Evolutionary conservation across 2,329 filamentous ascomycete species (phyloP), one percentile per base, ranked within the genome.

Genomic region (Apiospora sp.): DNA sequence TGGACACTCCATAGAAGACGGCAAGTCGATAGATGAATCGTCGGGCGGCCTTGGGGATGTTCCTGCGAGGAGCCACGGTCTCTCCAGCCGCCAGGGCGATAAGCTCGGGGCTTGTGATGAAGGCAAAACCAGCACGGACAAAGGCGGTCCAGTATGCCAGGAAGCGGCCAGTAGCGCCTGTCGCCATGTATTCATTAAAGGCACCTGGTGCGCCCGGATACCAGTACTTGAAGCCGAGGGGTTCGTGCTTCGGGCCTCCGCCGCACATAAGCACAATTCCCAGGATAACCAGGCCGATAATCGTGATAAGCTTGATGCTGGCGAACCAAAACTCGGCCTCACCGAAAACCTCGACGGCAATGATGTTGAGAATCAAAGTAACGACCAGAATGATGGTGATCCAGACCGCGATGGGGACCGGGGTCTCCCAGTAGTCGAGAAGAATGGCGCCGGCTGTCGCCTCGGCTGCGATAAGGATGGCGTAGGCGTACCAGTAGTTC

Each of bases 61-160:
- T 92, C 77, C 87, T 86, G 70, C 90, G 87, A 1, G 91, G 92
- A 30, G 91, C 88, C 37, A 89, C 83, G 1, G 90, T 89, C 83
- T 93, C 91, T 64, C 89, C 91, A 6, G 90, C 91, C 1, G 91
- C 90, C 72, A 92, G 87, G 51, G 88, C 88, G 72, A 88, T 86
- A 58, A 92, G 85, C 78, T 94, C 92, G 22, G 90, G 88, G 1
- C 88, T 89, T 7, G 88, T 89, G 78, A 89, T 87, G 80, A 91
- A 92, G 44, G 88, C 87, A 78, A 91, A 92, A 0, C 88, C 89
- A 10, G 89, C 88, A n/a, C 84, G 85, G 72, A 88, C 83, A 72
- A 90, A 87, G 22, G 86, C 87, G 5, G 85, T 86, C 87, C 89
- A 90, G 76, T 89, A 89, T 12, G 87, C 88, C 2, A 91, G 83